Conservation (phyloP, 768 basidiomycete species). For the Rhodosporidiobolus odoratus region DNA sequence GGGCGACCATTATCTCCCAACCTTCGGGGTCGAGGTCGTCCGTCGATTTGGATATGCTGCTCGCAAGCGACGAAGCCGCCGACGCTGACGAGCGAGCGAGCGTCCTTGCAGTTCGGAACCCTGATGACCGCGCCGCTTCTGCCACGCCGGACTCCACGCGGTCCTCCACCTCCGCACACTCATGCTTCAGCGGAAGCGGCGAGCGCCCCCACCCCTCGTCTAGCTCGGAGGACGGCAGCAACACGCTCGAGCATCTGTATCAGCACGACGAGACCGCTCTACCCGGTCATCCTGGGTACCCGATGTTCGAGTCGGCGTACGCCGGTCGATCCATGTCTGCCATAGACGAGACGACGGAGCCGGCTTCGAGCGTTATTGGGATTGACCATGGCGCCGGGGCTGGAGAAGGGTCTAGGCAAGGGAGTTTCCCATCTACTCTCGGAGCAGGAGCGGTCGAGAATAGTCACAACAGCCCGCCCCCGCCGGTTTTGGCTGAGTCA, state of each 20-base stretch:
- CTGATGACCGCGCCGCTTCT: background rate
- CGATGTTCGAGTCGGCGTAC: background rate
- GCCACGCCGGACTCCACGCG: background rate
- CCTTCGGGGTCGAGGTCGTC: background rate
- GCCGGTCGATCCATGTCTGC: background rate
- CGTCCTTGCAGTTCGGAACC: slow-evolving; percentile 15
- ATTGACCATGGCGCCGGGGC: background rate
- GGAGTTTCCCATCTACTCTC: slow-evolving; percentile 12
- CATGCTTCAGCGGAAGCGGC: background rate
- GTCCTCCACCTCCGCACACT: background rate
- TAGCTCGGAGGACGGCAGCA: too few relatives aligned
- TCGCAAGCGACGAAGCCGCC: background rate
- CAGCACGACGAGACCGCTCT: too few relatives aligned
- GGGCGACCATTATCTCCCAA: background rate
- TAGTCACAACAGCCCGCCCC: background rate
- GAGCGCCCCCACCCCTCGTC: too few relatives aligned
- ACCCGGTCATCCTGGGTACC: too few relatives aligned
- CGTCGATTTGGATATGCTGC: background rate
- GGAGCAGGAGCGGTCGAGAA: slow-evolving; percentile 1
- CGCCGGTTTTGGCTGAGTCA: background rate
- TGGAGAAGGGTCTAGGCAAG: background rate
- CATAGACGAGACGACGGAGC: background rate
- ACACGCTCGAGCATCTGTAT: too few relatives aligned
- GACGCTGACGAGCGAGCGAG: background rate
- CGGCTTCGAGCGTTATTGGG: background rate